Conservation (phyloP, 305 asterid genomes). For the Fraxinus sp. region DNA sequence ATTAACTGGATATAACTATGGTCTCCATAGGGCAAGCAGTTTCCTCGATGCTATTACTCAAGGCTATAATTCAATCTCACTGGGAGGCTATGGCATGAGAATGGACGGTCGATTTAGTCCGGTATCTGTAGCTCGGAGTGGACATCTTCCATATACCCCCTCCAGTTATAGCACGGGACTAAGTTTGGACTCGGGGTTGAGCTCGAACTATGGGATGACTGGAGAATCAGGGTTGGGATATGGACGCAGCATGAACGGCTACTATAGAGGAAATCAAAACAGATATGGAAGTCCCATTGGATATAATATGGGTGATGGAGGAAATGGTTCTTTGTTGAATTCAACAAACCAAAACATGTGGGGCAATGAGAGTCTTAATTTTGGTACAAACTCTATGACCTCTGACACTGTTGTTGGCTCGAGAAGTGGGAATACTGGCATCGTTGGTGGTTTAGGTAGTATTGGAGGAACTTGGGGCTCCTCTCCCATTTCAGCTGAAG, state of each 20-base stretch:
- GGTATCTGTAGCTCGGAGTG: constrained; percentile 33
- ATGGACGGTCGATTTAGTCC: constrained; percentile 46
- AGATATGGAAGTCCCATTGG: constrained; percentile 30
- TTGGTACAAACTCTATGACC: constrained; percentile 33
- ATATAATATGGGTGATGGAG: constrained; percentile 27
- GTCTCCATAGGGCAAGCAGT: constrained; percentile 28
- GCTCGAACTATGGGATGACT: constrained; percentile 39
- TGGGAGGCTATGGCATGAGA: constrained; percentile 39
- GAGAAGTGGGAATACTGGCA: constrained; percentile 41
- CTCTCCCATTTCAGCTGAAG: constrained; percentile 31
- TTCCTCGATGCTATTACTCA: constrained; percentile 32
- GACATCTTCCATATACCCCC: constrained; percentile 35
- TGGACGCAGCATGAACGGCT: constrained; percentile 44
- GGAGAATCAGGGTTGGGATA: constrained; percentile 42
- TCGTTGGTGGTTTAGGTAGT: constrained; percentile 49
- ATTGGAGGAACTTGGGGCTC: constrained; percentile 71
- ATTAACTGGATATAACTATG: constrained; percentile 27
- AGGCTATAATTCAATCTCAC: constrained; percentile 23
- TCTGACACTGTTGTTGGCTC: constrained; percentile 43
- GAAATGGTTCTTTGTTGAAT: constrained; percentile 32
- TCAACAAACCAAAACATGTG: constrained; percentile 29
- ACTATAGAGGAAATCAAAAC: constrained; percentile 33
- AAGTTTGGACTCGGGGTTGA: constrained; percentile 40
- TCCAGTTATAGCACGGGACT: constrained; percentile 30
- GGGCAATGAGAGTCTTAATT: constrained; percentile 37